Conservation (phyloP, 139 green algal species). For the Chlorella vulgaris region DNA sequence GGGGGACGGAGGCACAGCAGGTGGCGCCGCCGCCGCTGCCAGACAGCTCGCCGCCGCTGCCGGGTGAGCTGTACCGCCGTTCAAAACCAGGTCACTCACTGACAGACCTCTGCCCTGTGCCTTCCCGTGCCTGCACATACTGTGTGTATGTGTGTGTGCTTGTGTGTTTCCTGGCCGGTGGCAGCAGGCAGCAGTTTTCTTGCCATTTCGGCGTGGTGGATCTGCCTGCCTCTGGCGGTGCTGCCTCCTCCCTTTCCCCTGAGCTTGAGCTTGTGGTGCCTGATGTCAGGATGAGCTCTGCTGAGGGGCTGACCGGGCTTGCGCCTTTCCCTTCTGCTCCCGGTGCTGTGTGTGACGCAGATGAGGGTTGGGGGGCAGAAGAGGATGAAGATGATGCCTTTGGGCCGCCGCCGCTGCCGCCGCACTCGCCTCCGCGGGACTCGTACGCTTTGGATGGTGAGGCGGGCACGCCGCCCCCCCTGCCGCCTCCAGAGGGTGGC, state of each 20-base stretch:
- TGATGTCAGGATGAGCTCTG: no score
- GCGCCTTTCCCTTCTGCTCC: background rate
- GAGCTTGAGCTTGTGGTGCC: no score
- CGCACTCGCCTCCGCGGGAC: constrained; percentile 24
- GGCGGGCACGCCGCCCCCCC: background rate
- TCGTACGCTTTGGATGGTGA: constrained; percentile 1
- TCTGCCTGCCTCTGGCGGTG: no score
- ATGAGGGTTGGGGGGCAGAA: background rate
- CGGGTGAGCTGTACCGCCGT: background rate
- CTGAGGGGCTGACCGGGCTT: no score
- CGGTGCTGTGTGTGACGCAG: background rate
- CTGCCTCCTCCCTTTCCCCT: no score
- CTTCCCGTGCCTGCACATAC: no score
- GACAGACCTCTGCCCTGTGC: no score
- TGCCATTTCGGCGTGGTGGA: no score
- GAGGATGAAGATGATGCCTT: constrained; percentile 9
- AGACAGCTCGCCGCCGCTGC: constrained; percentile 12
- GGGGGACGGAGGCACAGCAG: background rate
- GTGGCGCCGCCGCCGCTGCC: background rate
- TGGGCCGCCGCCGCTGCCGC: constrained; percentile 29
- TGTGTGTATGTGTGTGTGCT: no score
- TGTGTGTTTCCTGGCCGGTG: no score
- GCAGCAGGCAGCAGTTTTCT: no score
- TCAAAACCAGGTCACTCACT: no score
- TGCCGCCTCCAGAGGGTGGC: background rate